These are phyloP conservation scores for Isoetes taiwanensis DNA, from an alignment of 75 land plant genomes.

Conservation along the genomic window DNA sequence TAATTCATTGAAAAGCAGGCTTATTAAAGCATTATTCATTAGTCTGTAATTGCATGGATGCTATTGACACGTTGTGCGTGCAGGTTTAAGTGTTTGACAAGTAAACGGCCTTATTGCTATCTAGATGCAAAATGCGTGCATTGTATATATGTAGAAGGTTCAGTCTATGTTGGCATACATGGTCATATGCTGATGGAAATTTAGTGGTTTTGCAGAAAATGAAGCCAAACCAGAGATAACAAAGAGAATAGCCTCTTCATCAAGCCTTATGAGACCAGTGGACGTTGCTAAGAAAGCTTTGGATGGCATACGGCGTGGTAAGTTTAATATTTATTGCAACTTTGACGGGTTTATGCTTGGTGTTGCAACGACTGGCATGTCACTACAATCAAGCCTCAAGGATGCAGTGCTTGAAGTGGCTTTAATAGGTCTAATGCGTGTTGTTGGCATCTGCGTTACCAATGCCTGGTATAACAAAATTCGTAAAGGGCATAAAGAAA, in stretches of 20 bases:
- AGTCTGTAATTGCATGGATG: too few species aligned
- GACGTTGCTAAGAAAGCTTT: slow-evolving; percentile 56
- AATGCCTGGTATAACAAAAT: slow-evolving; percentile 60
- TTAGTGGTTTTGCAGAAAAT: too few species aligned
- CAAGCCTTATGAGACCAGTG: slow-evolving; percentile 43
- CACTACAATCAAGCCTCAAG: slow-evolving; percentile 51
- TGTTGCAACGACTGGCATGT: slow-evolving; percentile 52
- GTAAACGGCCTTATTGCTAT: too few species aligned
- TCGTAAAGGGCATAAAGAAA: too few species aligned
- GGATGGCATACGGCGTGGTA: slow-evolving; percentile 53
- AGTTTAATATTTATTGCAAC: slow-evolving; percentile 52
- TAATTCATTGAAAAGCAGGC: too few species aligned
- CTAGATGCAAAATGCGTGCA: too few species aligned
- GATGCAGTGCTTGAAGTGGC: slow-evolving; percentile 51
- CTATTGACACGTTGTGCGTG: too few species aligned
- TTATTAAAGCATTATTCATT: too few species aligned
- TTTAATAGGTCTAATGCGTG: slow-evolving; percentile 27
- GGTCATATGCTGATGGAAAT: too few species aligned
- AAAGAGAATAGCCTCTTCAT: slow-evolving; percentile 40
- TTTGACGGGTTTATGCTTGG: slow-evolving; percentile 51
- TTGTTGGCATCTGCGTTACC: slow-evolving; percentile 39
- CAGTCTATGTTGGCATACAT: too few species aligned
- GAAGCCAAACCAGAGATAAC: slow-evolving; percentile 47
- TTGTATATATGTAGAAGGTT: too few species aligned
- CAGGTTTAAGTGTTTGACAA: too few species aligned